Conservation (phyloP, 2,329 filamentous ascomycete species). For the Juglanconis oblonga region DNA sequence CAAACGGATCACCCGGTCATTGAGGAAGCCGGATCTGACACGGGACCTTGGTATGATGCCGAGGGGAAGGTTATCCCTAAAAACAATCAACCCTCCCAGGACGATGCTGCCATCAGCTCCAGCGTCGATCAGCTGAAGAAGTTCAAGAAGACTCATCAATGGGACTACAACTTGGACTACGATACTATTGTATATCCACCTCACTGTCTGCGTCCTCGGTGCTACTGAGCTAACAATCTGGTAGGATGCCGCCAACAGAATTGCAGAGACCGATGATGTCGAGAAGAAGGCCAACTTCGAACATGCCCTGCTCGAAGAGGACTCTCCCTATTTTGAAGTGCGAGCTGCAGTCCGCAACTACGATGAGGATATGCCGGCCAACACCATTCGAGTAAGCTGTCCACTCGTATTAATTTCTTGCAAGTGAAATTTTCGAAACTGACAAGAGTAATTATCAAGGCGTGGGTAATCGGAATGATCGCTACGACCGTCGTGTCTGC, state of each 20-base stretch:
- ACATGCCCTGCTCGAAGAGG: conserved; percentile 12
- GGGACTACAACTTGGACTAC: conserved; percentile 16
- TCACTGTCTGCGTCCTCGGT: background rate
- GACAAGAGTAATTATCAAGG: background rate
- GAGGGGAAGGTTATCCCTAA: conserved; percentile 7
- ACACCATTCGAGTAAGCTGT: conserved; percentile 9
- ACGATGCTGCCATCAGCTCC: conserved; percentile 1
- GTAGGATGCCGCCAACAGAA: conserved; percentile 6
- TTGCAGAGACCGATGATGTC: conserved; percentile 15
- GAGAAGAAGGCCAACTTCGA: conserved; percentile 18
- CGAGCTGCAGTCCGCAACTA: conserved; percentile 27
- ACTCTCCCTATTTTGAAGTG: conserved; percentile 21
- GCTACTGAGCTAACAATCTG: background rate
- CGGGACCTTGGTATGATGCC: background rate
- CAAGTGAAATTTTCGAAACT: too few relatives aligned
- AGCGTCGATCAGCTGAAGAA: conserved; percentile 16
- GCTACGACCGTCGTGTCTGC: conserved; percentile 11
- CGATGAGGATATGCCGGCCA: conserved; percentile 15
- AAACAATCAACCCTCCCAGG: background rate
- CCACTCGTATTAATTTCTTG: too few relatives aligned
- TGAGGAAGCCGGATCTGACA: background rate
- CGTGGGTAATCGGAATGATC: conserved; percentile 13
- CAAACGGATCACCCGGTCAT: conserved; percentile 12
- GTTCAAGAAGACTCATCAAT: conserved; percentile 15
- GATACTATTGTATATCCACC: conserved; percentile 11